Base-by-base conservation (phyloP, 2,329 filamentous ascomycete species). In the Fusarium brachygibbosum region DNA sequence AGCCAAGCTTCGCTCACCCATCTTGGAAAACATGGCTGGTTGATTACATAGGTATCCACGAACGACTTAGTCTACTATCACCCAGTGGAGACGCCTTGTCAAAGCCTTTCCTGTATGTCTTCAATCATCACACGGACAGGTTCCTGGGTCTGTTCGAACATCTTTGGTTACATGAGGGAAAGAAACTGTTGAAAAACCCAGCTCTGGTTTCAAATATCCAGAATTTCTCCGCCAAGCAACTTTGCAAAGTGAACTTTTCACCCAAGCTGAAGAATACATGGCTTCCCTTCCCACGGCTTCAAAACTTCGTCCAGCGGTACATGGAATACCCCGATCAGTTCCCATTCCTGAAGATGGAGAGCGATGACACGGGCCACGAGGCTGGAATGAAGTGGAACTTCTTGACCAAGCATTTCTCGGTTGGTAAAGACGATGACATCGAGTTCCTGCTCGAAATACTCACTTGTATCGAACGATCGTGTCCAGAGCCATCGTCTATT, bases 371-470 rank as follows among this genome's bases (percentile, higher is more conserved):
- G 2, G 16, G 4, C 23, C 17, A 42, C 12, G n/a, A n/a, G 2
- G 8, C 41, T 12, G 31, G 29, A 8, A 1, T 17, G 0, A 62
- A 49, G 12, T 70, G 67, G 65, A 10, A 12, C 21, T 71, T 71
- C 8, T 12, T 71, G 1, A 21, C 0, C 12, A 10, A 62, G 3
- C 12, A 66, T 9, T 71, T 71, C 14, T 21, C 13, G 0, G 64
- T 70, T 13, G 50, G 56, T 1, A 69, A 38, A 42, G 29, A 53
- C 28, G 19, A 37, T 0, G 23, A 25, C n/a, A 1, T 71, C 4
- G 56, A 69, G 0, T 70, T 70, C n/a, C 31, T 70, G 1, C 53
- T 71, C 0, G 32, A 64, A 1, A 70, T 71, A 5, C 56, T 71
- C 2, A 6, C 16, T 2, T 60, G 13, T 1, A 62, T 68, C 16